Evolutionary conservation across 495 filamentous ascomycete species (phyloP).

Genomic region (Chaetomium tenue): DNA sequence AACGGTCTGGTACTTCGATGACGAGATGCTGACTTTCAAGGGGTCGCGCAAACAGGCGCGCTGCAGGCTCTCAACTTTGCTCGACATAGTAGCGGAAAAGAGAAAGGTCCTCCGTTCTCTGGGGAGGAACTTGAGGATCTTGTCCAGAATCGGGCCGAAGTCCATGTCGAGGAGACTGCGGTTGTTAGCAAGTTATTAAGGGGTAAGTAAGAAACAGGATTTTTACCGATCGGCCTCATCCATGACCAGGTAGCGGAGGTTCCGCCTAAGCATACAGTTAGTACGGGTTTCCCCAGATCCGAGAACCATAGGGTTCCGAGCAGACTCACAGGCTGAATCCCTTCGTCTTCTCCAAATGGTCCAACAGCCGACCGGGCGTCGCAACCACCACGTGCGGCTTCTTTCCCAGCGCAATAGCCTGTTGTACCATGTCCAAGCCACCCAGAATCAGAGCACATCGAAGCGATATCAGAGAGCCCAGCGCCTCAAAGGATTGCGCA

Average conservation of each 20-base stretch:
- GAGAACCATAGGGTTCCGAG: not conserved
- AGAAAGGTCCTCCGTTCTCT: slow-evolving; percentile 78
- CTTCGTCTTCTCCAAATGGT: slow-evolving; percentile 95
- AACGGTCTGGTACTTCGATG: slow-evolving; percentile 82
- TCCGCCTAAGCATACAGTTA: slow-evolving; percentile 23
- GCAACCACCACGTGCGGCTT: slow-evolving; percentile 87
- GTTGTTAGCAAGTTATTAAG: not conserved
- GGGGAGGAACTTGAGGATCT: slow-evolving; percentile 86
- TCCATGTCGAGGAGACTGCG: slow-evolving; percentile 79
- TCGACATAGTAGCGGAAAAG: slow-evolving; percentile 91
- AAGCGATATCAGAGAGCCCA: slow-evolving; percentile 80
- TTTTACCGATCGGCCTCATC: slow-evolving; percentile 76
- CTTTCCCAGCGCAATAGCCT: slow-evolving; percentile 84
- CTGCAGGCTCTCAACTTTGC: slow-evolving; percentile 88
- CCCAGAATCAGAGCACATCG: slow-evolving; percentile 78
- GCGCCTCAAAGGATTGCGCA: slow-evolving; percentile 73
- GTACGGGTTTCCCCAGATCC: not conserved
- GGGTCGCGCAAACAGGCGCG: slow-evolving; percentile 82
- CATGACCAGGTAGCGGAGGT: slow-evolving; percentile 83
- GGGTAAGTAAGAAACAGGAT: not conserved
- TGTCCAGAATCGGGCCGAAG: slow-evolving; percentile 88
- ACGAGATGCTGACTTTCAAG: slow-evolving; percentile 66
- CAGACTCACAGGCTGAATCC: slow-evolving; percentile 71
- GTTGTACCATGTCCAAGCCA: slow-evolving; percentile 92
- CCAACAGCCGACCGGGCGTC: slow-evolving; percentile 84